Conservation (phyloP, 805 yeast species). For the Wickerhamiella domercqiae region DNA sequence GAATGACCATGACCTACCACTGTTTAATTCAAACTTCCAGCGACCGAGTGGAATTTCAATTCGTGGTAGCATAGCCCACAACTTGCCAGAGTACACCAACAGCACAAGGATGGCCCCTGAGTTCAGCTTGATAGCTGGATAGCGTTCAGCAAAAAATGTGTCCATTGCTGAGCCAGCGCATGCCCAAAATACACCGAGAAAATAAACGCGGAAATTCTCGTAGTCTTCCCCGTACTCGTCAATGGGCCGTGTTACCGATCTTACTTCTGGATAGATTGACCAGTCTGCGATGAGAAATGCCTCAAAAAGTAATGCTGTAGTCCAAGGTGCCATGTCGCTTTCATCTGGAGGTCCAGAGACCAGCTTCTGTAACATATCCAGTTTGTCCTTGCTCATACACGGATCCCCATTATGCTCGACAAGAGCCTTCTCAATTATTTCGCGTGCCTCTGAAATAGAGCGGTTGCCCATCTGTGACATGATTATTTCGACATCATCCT, state of each 20-base stretch:
- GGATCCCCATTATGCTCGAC: conserved; percentile 33
- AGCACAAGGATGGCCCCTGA: conserved; percentile 43
- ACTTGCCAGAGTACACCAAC: conserved; percentile 43
- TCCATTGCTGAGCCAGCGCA: conserved; percentile 42
- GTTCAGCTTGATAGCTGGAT: conserved; percentile 37
- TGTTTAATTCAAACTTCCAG: conserved; percentile 30
- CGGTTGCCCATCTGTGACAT: conserved; percentile 16
- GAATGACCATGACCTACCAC: conserved; percentile 32
- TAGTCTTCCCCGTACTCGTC: conserved; percentile 34
- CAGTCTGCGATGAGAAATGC: conserved; percentile 31
- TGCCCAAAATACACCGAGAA: conserved; percentile 38
- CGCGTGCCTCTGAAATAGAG: conserved; percentile 26
- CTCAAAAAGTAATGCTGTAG: conserved; percentile 22
- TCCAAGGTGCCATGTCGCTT: conserved; percentile 10
- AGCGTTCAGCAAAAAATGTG: conserved; percentile 41
- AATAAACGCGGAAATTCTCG: conserved; percentile 40
- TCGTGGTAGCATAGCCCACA: conserved; percentile 22
- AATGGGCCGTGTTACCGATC: conserved; percentile 38
- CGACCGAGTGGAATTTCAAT: conserved; percentile 8
- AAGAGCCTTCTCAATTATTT: conserved; percentile 28
- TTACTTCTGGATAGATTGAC: conserved; percentile 47
- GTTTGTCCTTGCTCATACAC: conserved; percentile 26
- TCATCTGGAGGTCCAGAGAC: conserved; percentile 19
- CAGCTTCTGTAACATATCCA: conserved; percentile 2
- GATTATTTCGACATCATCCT: conserved; percentile 10